Evolutionary conservation across 805 yeast genomes (phyloP), one percentile per base, ranked within the genome.

Genomic region (Teunomyces funiuensis): DNA sequence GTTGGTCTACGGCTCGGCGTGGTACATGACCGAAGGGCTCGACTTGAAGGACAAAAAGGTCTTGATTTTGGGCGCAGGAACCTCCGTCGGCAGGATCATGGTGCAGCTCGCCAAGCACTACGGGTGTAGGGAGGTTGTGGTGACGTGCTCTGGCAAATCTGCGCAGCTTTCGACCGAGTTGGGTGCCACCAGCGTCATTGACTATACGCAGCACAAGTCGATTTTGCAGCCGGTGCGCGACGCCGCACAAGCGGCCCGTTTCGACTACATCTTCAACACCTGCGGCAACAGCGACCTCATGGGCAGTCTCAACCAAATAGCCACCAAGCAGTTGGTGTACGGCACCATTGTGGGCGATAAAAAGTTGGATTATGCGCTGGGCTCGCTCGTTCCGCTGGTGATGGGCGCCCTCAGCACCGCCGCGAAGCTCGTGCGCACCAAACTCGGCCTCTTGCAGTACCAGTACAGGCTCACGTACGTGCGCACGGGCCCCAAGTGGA

Each of bases 1-100:
- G 0, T 60, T 83, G 48, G 82, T 79, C 0, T 78, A 74, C 48
- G 78, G 80, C 14, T 83, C 95, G 2, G 90, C 91, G 0, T 71
- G 54, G 47, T 57, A 66, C 37, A 55, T 71, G 38, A 56, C 74
- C 23, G 55, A 57, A 8, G 39, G 44, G 19, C 56, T 57, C 3
- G 66, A 62, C 22, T 61, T 76, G 15, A 66, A 64, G 27, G 66
- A 68, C 10, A 66, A 67, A 7, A 74, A 71, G 44, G 76, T 84
- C 3, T 66, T 85, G 36, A 72, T 87, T 15, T 65, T 85, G 36
- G 96, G 95, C 27, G 91, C 85, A 18, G 82, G 85, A 5, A 80
- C 95, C 1, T 63, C 82, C 10, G 89, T 83, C 9, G 89, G 90
- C 16, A 55, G 71, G 22, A 71, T 68, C 45, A 68, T 74, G 4